Base-by-base conservation (phyloP, 2,329 filamentous ascomycete species). In the Diplocarpon mali region DNA sequence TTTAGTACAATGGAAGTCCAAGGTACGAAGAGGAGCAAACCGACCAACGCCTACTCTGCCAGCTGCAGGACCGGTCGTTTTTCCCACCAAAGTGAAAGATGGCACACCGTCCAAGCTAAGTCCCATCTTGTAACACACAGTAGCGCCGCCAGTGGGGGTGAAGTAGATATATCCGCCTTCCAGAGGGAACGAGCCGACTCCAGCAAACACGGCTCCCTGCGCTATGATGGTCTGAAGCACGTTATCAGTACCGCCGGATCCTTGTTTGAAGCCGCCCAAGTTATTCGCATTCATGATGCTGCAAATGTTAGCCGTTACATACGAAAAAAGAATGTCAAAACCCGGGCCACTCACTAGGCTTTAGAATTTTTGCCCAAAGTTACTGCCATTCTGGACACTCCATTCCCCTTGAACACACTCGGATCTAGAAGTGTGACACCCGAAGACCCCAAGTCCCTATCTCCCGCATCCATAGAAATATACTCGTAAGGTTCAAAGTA, bases 401-500 rank as follows among this genome's bases (percentile, higher is more conserved):
- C 60, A 9, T 65, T 64, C 1, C 69, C 70, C 0, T 63, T 62
- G 46, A 73, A 73, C 2, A 63, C 57, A 9, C 50, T 60, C 0
- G 67, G 64, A 5, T 72, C 68, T 1, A 73, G 62, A 1, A 71
- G 62, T 12, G 64, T 63, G 0, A 69, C 64, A 5, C 62, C 63
- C 2, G 58, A 56, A 13, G 62, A 61, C n/a, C 71, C 72, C 6
- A 75, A 55, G 53, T 75, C 72, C 40, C 68, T 67, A 43, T 75
- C 70, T 0, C 65, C 70, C 7, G 67, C 69, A 40, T 73, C 69
- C 39, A 73, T 60, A 0, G 66, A 63, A 44, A 64, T 63, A 44
- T 75, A 74, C 38, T 73, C 70, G 50, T 66, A 71, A 0, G 72
- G 72, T 64, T 75, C 70, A 46, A 75, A 75, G 53, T 74, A 76